phyloP scores from a whole-genome alignment of 805 yeast species.

The Saturnispora serradocipensis region DNA sequence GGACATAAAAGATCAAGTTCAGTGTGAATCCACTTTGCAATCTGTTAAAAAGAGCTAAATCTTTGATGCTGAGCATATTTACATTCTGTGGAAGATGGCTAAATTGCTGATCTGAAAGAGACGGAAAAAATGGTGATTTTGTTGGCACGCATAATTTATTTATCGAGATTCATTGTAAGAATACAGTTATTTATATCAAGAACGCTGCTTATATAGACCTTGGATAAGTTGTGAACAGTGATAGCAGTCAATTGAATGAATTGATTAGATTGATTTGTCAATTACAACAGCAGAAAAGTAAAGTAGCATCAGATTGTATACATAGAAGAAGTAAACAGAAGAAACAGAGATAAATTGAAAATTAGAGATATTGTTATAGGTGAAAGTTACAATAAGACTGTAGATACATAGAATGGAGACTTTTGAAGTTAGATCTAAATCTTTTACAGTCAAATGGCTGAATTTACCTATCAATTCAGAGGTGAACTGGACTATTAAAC shows the following conservation, averaged over 20 bases:
- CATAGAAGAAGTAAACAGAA: background rate
- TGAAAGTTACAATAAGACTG: background rate
- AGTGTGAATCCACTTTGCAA: background rate
- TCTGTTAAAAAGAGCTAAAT: background rate
- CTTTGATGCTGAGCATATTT: background rate
- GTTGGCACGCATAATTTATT: background rate
- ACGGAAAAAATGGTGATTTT: background rate
- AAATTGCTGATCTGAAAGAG: background rate
- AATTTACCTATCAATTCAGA: slow-evolving; percentile 57
- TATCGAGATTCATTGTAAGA: background rate
- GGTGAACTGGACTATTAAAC: slow-evolving; percentile 75
- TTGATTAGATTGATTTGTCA: background rate
- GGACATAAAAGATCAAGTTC: slow-evolving; percentile 11
- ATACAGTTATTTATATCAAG: background rate
- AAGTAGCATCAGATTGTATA: too few species aligned
- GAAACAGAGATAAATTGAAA: background rate
- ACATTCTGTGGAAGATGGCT: background rate
- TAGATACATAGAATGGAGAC: slow-evolving; percentile 59
- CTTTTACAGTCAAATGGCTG: slow-evolving; percentile 88
- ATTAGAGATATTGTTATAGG: background rate
- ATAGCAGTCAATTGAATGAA: background rate
- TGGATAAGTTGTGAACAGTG: background rate
- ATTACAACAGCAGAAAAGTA: background rate
- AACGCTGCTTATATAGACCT: background rate
- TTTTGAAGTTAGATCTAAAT: slow-evolving; percentile 80